Evolutionary conservation across 176 grass and related monocot genomes (phyloP).

Genomic region (Coix lacrymajobi): DNA sequence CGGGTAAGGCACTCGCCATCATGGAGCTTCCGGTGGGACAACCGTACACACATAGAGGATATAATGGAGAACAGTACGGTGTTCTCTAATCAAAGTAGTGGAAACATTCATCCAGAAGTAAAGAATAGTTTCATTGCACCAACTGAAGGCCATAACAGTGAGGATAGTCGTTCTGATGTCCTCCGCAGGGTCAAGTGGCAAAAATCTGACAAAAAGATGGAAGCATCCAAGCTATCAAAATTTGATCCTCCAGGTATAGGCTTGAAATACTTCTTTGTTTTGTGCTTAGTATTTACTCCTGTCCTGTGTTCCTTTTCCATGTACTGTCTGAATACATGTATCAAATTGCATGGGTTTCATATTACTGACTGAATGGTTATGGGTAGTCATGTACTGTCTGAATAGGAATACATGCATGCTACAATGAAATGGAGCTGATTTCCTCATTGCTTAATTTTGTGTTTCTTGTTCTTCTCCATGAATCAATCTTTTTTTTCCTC

Average conservation of each 20-base stretch:
- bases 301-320: background rate
- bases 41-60: constrained; percentile 82
- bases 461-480: background rate
- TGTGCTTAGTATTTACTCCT: background rate
- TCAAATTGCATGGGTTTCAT: constrained; percentile 4
- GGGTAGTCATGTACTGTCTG: background rate
- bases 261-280: background rate
- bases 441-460: background rate
- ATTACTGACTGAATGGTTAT: background rate
- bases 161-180: constrained; percentile 36
- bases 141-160: constrained; percentile 33
- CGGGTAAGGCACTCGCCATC: constrained; percentile 72
- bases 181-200: constrained; percentile 40
- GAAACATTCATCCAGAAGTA: constrained; percentile 41
- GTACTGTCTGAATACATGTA: background rate
- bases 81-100: constrained; percentile 47
- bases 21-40: constrained; percentile 89
- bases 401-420: background rate
- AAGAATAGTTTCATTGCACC: constrained; percentile 46
- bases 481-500: background rate
- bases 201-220: constrained; percentile 42
- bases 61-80: constrained; percentile 47
- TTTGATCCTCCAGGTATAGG: constrained; percentile 36
- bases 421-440: background rate
- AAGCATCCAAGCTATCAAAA: constrained; percentile 26